A percentile compares a stretch with the other conserved stretches of the same genome.
Evolutionary conservation across 2,329 filamentous ascomycete species (phyloP).

Genomic region (Furcasterigmium furcatum): DNA sequence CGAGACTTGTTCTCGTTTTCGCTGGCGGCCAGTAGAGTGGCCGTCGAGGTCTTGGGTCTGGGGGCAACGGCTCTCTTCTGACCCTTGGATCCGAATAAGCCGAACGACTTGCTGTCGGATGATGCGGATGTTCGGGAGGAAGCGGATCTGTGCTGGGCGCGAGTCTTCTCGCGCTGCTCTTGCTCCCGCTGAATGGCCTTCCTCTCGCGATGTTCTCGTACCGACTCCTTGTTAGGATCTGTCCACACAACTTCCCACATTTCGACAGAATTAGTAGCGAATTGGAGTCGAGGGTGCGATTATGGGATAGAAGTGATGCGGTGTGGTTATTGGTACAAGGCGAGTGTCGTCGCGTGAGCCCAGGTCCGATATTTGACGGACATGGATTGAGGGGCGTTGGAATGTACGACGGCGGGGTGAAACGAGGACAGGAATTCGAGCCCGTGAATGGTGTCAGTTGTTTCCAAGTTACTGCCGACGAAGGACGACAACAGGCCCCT

Average conservation of each 20-base stretch:
- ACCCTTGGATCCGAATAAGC: conserved; percentile 39
- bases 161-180: conserved; percentile 26
- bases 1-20: conserved; percentile 9
- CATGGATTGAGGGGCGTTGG: too few species aligned
- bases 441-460: background rate
- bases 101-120: conserved; percentile 33
- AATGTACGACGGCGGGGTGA: background rate
- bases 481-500: background rate
- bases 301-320: background rate
- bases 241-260: conserved; percentile 62
- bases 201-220: conserved; percentile 48
- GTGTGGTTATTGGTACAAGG: background rate
- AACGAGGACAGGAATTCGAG: background rate
- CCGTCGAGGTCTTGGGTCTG: conserved; percentile 6
- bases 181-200: conserved; percentile 37
- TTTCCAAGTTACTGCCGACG: too few species aligned
- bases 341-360: background rate
- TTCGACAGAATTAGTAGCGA: conserved; percentile 8
- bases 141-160: conserved; percentile 26
- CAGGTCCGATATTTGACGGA: too few species aligned
- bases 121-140: conserved; percentile 43
- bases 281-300: background rate
- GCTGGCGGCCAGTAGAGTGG: conserved; percentile 3
- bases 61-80: conserved; percentile 24
- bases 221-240: conserved; percentile 48